Evolutionary conservation across 2,329 filamentous ascomycete species (phyloP).

Genomic region (Diaporthe helianthi): DNA sequence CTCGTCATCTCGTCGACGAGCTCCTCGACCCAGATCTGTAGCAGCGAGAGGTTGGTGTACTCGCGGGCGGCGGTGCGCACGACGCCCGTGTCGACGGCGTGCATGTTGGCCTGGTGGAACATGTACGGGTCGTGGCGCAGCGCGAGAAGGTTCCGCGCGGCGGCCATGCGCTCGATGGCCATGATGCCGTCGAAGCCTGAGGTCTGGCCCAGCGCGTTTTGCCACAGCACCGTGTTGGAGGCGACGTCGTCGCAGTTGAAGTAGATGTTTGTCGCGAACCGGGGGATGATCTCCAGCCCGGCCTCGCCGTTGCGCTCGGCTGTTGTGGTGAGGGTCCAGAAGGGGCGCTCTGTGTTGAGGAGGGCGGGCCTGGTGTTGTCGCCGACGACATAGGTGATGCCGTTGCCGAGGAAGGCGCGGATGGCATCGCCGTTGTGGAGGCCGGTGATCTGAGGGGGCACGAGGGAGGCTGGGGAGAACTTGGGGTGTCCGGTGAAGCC

Average conservation of each 20-base stretch:
- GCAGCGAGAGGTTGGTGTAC: constrained; percentile 10
- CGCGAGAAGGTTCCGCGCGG: constrained; percentile 12
- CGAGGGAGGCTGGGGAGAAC: neutral
- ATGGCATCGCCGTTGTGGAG: constrained; percentile 18
- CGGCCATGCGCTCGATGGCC: constrained; percentile 1
- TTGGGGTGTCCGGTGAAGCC: constrained; percentile 8
- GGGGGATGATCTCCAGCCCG: constrained; percentile 12
- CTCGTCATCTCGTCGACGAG: constrained; percentile 8
- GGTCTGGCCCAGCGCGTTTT: neutral
- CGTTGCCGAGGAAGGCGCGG: neutral
- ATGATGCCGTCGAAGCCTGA: neutral
- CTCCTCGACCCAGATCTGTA: constrained; percentile 18
- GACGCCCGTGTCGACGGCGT: constrained; percentile 16
- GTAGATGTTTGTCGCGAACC: constrained; percentile 15
- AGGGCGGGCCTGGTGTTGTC: constrained; percentile 6
- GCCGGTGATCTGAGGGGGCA: constrained; percentile 1
- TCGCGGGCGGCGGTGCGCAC: neutral
- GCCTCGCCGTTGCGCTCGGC: constrained; percentile 4
- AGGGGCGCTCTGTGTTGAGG: neutral
- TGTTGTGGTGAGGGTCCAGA: neutral
- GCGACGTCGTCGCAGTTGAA: constrained; percentile 5
- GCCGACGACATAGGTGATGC: constrained; percentile 1
- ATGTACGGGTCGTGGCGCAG: constrained; percentile 17
- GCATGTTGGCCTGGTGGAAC: constrained; percentile 20
- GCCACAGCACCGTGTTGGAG: constrained; percentile 13